Percentiles rank a stretch among this genome's conserved stretches.
phyloP scores from a whole-genome alignment of 495 filamentous ascomycete species.

The Articulospora tetracladia region DNA sequence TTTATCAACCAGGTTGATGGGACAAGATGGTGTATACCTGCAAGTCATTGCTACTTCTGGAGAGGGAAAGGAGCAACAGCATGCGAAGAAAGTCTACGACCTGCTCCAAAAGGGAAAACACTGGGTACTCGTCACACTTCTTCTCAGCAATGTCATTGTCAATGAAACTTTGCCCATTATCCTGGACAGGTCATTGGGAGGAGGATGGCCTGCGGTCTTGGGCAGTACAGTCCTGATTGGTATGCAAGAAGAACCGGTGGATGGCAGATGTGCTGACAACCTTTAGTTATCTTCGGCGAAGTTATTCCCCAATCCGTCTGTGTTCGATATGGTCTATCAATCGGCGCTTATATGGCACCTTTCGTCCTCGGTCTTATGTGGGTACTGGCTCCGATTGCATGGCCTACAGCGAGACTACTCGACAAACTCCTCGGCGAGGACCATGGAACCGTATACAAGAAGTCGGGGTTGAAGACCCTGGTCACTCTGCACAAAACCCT shows the following conservation, averaged over 20 bases:
- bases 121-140: slow-evolving; percentile 96
- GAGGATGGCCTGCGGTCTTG: slow-evolving; percentile 90
- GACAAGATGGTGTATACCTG: slow-evolving; percentile 92
- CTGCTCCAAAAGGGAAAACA: slow-evolving; percentile 88
- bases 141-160: slow-evolving; percentile 95
- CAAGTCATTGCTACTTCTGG: slow-evolving; percentile 89
- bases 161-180: slow-evolving; percentile 97
- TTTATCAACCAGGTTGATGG: slow-evolving; percentile 53
- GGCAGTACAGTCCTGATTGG: slow-evolving; percentile 91
- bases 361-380: slow-evolving; percentile 90
- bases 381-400: slow-evolving; percentile 68
- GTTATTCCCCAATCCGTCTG: slow-evolving; percentile 94
- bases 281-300: slow-evolving; percentile 91
- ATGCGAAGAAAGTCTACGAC: slow-evolving; percentile 75
- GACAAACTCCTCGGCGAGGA: slow-evolving; percentile 75
- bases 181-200: slow-evolving; percentile 87
- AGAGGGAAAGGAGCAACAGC: slow-evolving; percentile 67
- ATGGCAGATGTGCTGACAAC: slow-evolving; percentile 23
- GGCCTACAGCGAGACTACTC: slow-evolving; percentile 73
- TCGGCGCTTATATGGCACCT: slow-evolving; percentile 91
- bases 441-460: slow-evolving; percentile 82
- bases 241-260: slow-evolving; percentile 36
- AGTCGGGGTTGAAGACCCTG: slow-evolving; percentile 78
- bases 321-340: slow-evolving; percentile 94
- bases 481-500: slow-evolving; percentile 91